A percentile compares a stretch with the other conserved stretches of the same genome.
Conservation (phyloP, 1,284 basidiomycete species). For the Fomitiporia mediterranea region DNA sequence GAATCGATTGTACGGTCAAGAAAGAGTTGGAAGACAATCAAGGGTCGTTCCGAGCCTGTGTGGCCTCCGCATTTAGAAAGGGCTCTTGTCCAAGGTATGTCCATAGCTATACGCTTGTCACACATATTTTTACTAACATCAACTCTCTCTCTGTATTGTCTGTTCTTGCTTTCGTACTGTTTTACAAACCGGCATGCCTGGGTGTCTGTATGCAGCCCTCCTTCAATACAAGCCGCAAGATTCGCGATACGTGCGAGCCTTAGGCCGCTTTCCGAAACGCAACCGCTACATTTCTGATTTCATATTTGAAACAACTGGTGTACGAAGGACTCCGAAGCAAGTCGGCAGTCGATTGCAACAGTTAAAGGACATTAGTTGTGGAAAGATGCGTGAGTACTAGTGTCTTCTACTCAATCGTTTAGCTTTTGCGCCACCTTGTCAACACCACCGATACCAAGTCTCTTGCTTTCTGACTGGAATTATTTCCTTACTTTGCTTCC, state of each 20-base stretch:
- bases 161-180: background rate
- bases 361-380: slow-evolving; percentile 60
- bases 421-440: no score
- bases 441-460: background rate
- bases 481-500: background rate
- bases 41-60: slow-evolving; percentile 61
- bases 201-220: no score
- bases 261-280: slow-evolving; percentile 68
- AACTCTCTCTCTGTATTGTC: background rate
- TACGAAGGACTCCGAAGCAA: slow-evolving; percentile 63
- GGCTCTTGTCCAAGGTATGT: slow-evolving; percentile 64
- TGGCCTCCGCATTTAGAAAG: slow-evolving; percentile 75
- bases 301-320: slow-evolving; percentile 58
- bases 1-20: slow-evolving; percentile 61
- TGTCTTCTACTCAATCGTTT: no score
- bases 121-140: background rate
- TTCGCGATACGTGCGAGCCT: slow-evolving; percentile 59
- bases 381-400: slow-evolving; percentile 51
- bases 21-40: slow-evolving; percentile 70
- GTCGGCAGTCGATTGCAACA: slow-evolving; percentile 71
- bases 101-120: background rate
- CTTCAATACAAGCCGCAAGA: slow-evolving; percentile 65
- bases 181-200: no score
- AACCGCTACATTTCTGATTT: slow-evolving; percentile 71
- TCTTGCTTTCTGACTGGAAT: background rate